Conservation (phyloP, 768 basidiomycete genomes). For the Symmetrospora coprosmae region DNA sequence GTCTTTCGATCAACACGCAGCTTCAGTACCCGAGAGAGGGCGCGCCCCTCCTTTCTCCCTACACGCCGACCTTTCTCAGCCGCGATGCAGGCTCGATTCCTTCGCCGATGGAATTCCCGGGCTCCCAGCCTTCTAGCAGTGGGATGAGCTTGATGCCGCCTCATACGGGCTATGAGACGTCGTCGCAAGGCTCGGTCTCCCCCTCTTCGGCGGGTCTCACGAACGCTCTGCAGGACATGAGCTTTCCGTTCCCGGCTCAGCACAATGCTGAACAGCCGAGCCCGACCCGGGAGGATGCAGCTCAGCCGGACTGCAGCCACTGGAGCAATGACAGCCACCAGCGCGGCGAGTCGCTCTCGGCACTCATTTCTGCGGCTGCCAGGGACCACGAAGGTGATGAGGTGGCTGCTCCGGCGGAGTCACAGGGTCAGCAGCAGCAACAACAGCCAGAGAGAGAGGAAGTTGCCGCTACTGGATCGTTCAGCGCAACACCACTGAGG, state of each 20-base stretch:
- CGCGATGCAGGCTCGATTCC: not conserved
- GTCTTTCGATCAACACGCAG: not conserved
- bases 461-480: no score
- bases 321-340: not conserved
- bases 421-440: no score
- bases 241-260: not conserved
- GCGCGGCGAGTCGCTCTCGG: not conserved
- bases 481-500: no score
- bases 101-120: not conserved
- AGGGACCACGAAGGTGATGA: slow-evolving; percentile 12
- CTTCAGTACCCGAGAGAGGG: not conserved
- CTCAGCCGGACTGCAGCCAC: not conserved
- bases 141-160: not conserved
- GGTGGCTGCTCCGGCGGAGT: not conserved
- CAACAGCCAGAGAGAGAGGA: no score
- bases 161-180: no score
- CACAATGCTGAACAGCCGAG: not conserved
- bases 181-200: no score
- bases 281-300: not conserved
- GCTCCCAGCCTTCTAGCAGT: not conserved
- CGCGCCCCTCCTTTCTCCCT: not conserved
- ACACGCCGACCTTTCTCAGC: not conserved
- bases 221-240: not conserved
- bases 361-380: no score
- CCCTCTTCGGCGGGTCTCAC: not conserved